A percentile compares a stretch with the other conserved stretches of the same genome.
Evolutionary conservation across 1,284 basidiomycete species (phyloP).

Genomic region (Phellopilus nigrolimitatus): DNA sequence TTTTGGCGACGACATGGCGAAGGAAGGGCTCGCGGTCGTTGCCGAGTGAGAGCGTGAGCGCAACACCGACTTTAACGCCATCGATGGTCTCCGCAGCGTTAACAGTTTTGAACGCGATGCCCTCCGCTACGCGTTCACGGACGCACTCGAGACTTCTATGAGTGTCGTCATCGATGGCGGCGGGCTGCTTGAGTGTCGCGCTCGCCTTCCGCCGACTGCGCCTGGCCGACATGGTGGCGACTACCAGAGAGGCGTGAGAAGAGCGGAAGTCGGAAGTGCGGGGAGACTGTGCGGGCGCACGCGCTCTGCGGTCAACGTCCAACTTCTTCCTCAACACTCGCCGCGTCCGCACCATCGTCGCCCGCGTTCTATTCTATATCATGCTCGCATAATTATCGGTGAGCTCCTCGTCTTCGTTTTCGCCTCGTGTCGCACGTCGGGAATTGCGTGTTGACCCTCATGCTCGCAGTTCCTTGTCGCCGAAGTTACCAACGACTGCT

Average conservation of each 20-base stretch:
- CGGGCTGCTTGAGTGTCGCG: not conserved
- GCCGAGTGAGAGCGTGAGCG: conserved; percentile 49
- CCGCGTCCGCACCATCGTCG: not conserved
- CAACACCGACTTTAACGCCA: conserved; percentile 51
- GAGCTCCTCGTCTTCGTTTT: not conserved
- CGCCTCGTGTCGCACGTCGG: not conserved
- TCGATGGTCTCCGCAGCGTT: conserved; percentile 40
- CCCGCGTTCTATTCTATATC: not conserved
- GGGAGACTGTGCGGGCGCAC: too few relatives aligned
- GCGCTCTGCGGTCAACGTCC: too few relatives aligned
- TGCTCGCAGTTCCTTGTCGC: not conserved
- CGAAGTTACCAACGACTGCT: not conserved
- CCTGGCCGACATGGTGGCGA: not conserved
- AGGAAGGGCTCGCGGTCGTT: conserved; percentile 49
- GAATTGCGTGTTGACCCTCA: too few relatives aligned
- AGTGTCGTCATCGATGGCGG: not conserved
- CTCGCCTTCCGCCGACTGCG: not conserved
- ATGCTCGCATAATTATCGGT: not conserved
- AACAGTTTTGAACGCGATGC: conserved; percentile 2
- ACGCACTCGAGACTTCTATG: conserved; percentile 1
- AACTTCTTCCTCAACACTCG: not conserved
- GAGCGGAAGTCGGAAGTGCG: too few relatives aligned
- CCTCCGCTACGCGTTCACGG: conserved; percentile 4
- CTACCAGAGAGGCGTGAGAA: not conserved
- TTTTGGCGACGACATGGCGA: conserved; percentile 42